Evolutionary conservation across 352 stramenopile species (phyloP).

Genomic region (Phytophthora boehmeriae): DNA sequence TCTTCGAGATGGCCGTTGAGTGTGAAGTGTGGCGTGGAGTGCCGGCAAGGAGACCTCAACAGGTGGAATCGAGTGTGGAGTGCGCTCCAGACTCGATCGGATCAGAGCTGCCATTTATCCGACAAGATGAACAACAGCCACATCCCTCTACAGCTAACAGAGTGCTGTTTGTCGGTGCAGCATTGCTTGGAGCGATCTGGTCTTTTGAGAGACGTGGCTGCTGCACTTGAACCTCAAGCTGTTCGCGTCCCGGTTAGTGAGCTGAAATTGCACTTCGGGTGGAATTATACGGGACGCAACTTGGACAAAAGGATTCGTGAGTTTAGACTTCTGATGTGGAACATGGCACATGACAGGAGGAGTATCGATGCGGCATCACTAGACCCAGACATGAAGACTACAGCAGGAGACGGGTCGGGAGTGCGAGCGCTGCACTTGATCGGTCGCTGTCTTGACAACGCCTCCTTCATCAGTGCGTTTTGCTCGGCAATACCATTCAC

Average conservation of each 20-base stretch:
- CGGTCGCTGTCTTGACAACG: constrained; percentile 4
- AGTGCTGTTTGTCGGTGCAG: constrained; percentile 12
- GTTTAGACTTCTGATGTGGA: constrained; percentile 16
- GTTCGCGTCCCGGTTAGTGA: constrained; percentile 9
- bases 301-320: constrained; percentile 19
- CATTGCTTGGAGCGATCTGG: constrained; percentile 16
- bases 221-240: background rate
- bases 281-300: constrained; percentile 8
- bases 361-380: background rate
- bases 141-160: constrained; percentile 16
- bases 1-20: constrained; percentile 10
- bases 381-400: background rate
- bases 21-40: constrained; percentile 15
- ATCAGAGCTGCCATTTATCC: background rate
- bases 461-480: constrained; percentile 12
- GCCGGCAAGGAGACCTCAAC: background rate
- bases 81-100: background rate
- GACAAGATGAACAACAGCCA: constrained; percentile 14
- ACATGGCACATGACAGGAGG: background rate
- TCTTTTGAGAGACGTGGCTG: constrained; percentile 9
- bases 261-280: constrained; percentile 19
- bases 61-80: constrained; percentile 8
- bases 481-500: constrained; percentile 20
- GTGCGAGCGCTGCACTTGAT: constrained; percentile 9
- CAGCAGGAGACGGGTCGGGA: background rate